phyloP scores from a whole-genome alignment of 2,329 filamentous ascomycete genomes.

The Cadophora sp. region DNA sequence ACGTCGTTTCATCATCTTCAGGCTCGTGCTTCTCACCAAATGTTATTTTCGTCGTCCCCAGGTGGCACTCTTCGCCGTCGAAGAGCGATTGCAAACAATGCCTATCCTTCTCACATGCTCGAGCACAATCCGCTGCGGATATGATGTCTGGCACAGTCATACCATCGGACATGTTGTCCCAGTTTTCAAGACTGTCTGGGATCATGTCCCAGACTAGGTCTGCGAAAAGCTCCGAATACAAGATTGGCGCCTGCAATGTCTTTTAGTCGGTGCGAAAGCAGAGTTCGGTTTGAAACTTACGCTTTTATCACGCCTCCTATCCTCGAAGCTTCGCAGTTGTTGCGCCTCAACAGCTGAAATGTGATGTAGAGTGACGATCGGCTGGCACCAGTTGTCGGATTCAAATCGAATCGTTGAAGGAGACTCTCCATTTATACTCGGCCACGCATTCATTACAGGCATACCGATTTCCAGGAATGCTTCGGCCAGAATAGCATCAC shows the following conservation, averaged over 20 bases:
- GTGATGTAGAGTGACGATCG: slow-evolving; percentile 61
- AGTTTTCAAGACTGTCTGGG: slow-evolving; percentile 41
- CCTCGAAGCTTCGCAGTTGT: slow-evolving; percentile 54
- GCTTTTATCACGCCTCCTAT: slow-evolving; percentile 36
- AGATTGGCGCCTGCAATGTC: slow-evolving; percentile 11
- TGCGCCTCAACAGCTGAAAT: slow-evolving; percentile 49
- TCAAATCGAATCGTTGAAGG: slow-evolving; percentile 55
- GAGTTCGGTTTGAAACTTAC: neutral
- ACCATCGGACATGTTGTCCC: slow-evolving; percentile 53
- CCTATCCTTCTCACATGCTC: slow-evolving; percentile 50
- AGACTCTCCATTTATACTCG: slow-evolving; percentile 62
- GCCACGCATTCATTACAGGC: slow-evolving; percentile 51
- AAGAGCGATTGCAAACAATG: slow-evolving; percentile 45
- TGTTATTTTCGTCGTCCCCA: slow-evolving; percentile 24
- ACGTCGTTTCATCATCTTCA: slow-evolving; percentile 9
- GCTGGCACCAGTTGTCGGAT: slow-evolving; percentile 58
- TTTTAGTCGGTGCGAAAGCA: neutral
- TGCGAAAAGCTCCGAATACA: slow-evolving; percentile 56
- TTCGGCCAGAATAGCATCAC: slow-evolving; percentile 56
- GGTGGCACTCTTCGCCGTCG: slow-evolving; percentile 28
- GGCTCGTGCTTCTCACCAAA: slow-evolving; percentile 13
- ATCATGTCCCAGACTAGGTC: slow-evolving; percentile 53
- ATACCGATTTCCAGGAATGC: slow-evolving; percentile 55
- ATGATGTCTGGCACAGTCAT: neutral
- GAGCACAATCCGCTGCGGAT: slow-evolving; percentile 53